Evolutionary conservation across 768 basidiomycete species (phyloP).

Genomic region (Tylopilus plumbeoviolaceoides): DNA sequence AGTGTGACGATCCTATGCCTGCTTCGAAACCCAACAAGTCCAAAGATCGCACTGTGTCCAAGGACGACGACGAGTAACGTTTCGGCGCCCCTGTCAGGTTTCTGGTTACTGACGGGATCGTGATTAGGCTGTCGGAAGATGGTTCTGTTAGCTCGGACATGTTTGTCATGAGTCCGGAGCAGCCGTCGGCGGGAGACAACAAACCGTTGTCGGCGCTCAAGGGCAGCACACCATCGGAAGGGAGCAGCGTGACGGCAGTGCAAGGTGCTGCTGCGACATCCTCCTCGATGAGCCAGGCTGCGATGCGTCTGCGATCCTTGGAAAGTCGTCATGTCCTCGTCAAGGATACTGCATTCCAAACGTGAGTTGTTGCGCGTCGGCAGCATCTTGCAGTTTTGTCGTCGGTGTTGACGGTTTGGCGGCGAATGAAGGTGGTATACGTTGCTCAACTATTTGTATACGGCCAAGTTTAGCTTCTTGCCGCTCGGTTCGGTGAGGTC

Average conservation of each 20-base stretch:
- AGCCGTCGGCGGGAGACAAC: background rate
- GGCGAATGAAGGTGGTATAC: slow-evolving; percentile 33
- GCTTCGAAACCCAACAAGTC: background rate
- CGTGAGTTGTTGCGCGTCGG: slow-evolving; percentile 6
- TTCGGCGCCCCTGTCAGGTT: no score
- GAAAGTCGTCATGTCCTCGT: slow-evolving; percentile 22
- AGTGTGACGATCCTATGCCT: background rate
- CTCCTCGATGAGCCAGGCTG: background rate
- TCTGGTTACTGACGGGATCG: no score
- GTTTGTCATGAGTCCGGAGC: background rate
- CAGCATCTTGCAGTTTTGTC: background rate
- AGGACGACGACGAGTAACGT: no score
- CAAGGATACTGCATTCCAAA: slow-evolving; percentile 27
- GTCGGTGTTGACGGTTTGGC: no score
- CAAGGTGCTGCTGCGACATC: background rate
- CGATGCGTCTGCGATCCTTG: background rate
- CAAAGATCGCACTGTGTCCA: no score
- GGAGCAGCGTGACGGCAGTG: background rate
- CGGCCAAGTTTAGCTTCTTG: slow-evolving; percentile 29
- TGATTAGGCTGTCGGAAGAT: background rate
- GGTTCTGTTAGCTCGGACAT: background rate
- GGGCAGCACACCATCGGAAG: background rate
- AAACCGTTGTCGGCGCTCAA: no score
- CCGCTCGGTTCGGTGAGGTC: slow-evolving; percentile 22
- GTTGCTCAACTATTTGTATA: slow-evolving; percentile 39